Evolutionary conservation across 2,329 filamentous ascomycete genomes (phyloP).

Genomic region (Penicillium sp.): DNA sequence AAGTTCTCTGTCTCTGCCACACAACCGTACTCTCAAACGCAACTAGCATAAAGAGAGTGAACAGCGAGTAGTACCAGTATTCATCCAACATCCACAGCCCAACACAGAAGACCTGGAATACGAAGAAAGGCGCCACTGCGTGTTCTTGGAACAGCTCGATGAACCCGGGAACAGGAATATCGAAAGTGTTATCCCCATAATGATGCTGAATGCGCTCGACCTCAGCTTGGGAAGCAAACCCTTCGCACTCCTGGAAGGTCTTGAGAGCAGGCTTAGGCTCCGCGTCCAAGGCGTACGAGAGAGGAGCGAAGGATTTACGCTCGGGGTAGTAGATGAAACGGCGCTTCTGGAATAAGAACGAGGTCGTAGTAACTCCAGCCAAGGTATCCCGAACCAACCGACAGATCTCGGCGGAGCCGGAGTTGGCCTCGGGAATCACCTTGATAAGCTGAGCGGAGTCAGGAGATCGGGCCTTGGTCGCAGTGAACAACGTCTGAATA

Average conservation of each 20-base stretch:
- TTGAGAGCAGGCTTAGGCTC: constrained; percentile 81
- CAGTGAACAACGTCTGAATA: constrained; percentile 79
- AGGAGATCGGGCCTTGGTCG: constrained; percentile 71
- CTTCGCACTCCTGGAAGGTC: constrained; percentile 78
- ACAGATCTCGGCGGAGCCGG: constrained; percentile 88
- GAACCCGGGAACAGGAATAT: constrained; percentile 96
- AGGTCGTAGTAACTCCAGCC: constrained; percentile 75
- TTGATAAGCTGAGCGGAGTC: constrained; percentile 85
- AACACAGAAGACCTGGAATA: constrained; percentile 98
- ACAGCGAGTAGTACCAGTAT: constrained; percentile 99
- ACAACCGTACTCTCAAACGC: constrained; percentile 98
- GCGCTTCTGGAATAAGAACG: constrained; percentile 97
- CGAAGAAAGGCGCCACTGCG: constrained; percentile 97
- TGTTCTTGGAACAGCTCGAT: constrained; percentile 97
- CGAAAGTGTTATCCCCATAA: constrained; percentile 95
- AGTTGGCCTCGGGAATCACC: constrained; percentile 86
- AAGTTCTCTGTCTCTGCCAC: constrained; percentile 95
- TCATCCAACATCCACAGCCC: constrained; percentile 98
- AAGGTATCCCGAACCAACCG: constrained; percentile 74
- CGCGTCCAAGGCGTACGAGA: constrained; percentile 81
- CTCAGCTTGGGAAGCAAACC: constrained; percentile 75
- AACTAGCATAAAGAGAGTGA: constrained; percentile 98
- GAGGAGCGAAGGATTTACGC: constrained; percentile 75
- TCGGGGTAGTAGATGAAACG: constrained; percentile 84
- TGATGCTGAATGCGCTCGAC: constrained; percentile 82